Evolutionary conservation across 2,329 filamentous ascomycete genomes (phyloP).

Genomic region (Leptographium radiaticola): DNA sequence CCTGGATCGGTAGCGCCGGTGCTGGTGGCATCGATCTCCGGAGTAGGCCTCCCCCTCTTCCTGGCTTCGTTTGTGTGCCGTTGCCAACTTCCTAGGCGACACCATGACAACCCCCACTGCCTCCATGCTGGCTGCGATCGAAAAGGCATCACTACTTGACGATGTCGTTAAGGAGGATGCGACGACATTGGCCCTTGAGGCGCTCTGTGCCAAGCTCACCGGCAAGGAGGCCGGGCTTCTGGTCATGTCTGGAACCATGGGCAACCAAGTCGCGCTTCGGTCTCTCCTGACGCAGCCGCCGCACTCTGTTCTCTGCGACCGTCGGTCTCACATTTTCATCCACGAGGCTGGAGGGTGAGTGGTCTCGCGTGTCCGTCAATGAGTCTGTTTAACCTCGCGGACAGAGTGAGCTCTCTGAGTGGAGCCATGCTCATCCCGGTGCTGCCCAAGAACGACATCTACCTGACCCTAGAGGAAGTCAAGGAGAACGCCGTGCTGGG

Average conservation of each 20-base stretch:
- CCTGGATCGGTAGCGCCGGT: conserved; percentile 20
- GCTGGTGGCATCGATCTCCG: conserved; percentile 19
- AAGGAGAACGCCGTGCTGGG: conserved; percentile 48
- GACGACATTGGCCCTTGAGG: conserved; percentile 64
- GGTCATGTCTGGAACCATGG: conserved; percentile 86
- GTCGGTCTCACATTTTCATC: conserved; percentile 62
- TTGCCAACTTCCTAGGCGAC: conserved; percentile 25
- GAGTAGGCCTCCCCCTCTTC: conserved; percentile 12
- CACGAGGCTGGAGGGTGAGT: conserved; percentile 49
- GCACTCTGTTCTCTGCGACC: conserved; percentile 66
- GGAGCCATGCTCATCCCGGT: conserved; percentile 59
- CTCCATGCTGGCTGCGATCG: conserved; percentile 71
- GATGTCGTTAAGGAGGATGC: conserved; percentile 74
- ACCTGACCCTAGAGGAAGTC: conserved; percentile 69
- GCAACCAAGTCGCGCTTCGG: conserved; percentile 75
- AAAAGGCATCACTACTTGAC: conserved; percentile 62
- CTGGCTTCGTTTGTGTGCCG: background rate
- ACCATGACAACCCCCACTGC: conserved; percentile 59
- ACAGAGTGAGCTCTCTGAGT: conserved; percentile 56
- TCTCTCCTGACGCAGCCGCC: conserved; percentile 69
- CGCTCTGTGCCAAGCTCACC: conserved; percentile 57
- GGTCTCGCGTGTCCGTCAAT: background rate
- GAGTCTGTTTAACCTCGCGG: background rate
- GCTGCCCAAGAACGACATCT: conserved; percentile 53
- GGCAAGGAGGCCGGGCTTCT: conserved; percentile 67